Evolutionary conservation across 1,139 yeast species (phyloP).

Genomic region (Saccharomyces hybrid): DNA sequence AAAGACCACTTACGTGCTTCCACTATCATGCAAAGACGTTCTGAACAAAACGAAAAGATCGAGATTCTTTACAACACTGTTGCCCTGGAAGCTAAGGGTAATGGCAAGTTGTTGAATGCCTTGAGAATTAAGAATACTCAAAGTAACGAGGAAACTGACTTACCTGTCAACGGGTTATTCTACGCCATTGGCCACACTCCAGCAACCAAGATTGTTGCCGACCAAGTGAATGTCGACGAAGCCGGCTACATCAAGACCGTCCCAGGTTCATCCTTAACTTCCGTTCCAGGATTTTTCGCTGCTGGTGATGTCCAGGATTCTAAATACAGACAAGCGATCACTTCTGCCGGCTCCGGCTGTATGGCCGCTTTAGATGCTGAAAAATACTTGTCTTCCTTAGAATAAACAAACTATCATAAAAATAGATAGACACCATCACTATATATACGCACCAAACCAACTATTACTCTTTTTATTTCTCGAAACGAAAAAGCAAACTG

Average conservation of each 20-base stretch:
- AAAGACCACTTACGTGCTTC: constrained; percentile 92
- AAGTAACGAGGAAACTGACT: constrained; percentile 59
- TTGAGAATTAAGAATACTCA: constrained; percentile 61
- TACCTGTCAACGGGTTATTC: constrained; percentile 84
- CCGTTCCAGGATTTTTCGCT: constrained; percentile 90
- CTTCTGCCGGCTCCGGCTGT: constrained; percentile 98
- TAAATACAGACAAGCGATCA: constrained; percentile 95
- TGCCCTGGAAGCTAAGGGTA: constrained; percentile 83
- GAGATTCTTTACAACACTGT: constrained; percentile 86
- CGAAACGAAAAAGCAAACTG: neutral
- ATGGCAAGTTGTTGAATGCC: constrained; percentile 64
- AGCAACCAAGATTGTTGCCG: constrained; percentile 73
- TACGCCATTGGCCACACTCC: constrained; percentile 98
- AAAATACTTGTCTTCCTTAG: constrained; percentile 67
- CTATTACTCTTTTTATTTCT: neutral
- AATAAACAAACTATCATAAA: constrained; percentile 24
- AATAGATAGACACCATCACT: neutral
- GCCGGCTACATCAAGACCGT: constrained; percentile 79
- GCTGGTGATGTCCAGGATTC: constrained; percentile 99
- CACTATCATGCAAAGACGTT: constrained; percentile 93
- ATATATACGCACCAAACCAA: neutral
- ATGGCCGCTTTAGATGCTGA: constrained; percentile 98
- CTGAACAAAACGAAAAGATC: constrained; percentile 70
- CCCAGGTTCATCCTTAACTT: constrained; percentile 83
- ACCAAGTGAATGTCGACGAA: constrained; percentile 77